Evolutionary conservation across 1,139 yeast species (phyloP).

Genomic region (Debaryomyces nepalensis): DNA sequence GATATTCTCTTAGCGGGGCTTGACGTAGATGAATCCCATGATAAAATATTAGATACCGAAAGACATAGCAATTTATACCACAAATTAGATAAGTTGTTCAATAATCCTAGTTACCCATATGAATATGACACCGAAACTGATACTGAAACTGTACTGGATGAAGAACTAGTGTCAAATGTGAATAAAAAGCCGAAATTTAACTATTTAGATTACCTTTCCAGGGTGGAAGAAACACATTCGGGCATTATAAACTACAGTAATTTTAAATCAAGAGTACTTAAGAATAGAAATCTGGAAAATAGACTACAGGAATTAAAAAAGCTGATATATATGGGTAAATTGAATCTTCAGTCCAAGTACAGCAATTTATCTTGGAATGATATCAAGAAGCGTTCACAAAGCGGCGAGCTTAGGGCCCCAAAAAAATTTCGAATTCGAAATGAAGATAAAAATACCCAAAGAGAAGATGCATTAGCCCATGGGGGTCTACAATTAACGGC

Average conservation of each 20-base stretch:
- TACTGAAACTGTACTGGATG: conserved; percentile 9
- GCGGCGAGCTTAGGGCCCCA: conserved; percentile 1
- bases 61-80: conserved; percentile 21
- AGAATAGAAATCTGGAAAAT: conserved; percentile 8
- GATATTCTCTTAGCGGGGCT: conserved; percentile 31
- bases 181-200: not conserved
- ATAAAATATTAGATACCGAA: conserved; percentile 17
- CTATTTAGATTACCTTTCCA: conserved; percentile 5
- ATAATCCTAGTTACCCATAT: conserved; percentile 26
- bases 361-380: conserved; percentile 16
- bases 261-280: conserved; percentile 12
- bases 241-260: conserved; percentile 4
- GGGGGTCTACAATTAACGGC: conserved; percentile 16
- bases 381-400: conserved; percentile 3
- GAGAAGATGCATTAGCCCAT: conserved; percentile 16
- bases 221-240: conserved; percentile 9
- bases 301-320: conserved; percentile 11
- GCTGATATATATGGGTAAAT: conserved; percentile 13
- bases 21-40: conserved; percentile 22
- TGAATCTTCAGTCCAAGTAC: conserved; percentile 14
- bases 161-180: conserved; percentile 11
- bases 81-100: conserved; percentile 30
- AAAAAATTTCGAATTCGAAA: conserved; percentile 10
- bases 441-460: conserved; percentile 12
- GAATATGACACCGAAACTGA: conserved; percentile 22